Base-by-base conservation (phyloP, 108 stramenopile genomes). In the Parietichytrium sp. region DNA sequence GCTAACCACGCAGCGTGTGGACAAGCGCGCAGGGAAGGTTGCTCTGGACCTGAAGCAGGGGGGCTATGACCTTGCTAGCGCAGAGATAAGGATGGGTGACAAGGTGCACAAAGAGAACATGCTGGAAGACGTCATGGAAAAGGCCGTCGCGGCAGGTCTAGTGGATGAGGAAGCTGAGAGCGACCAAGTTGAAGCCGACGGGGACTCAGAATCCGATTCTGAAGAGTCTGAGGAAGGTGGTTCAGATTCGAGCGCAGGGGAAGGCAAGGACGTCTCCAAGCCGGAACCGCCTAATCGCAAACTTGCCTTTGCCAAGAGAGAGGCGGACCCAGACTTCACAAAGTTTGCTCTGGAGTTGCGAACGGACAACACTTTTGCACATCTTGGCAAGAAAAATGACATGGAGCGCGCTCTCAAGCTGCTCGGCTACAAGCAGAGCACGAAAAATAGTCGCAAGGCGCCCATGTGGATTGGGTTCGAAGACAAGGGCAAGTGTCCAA, bases 391-490 rank as follows among this genome's bases (percentile, higher is more conserved):
- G 3, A 72, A 72, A 42, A 72, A 72, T 20, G 61, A 72, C 25
- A 72, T 72, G 61, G 61, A 38, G 13, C 61, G 61, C 13, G 61
- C 61, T 7, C 61, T 72, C 3, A 72, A 72, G 61, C 20, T 20
- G 20, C 61, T 72, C 8, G 61, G 61, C 29, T 72, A 72, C 61
- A 72, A 72, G 42, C 61, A 72, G 61, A 45, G 38, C 61, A 38
- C 61, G 38, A 72, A 72, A 42, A 45, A 33, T n/a, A 72, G 61
- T 42, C 36, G 45, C 15, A 72, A 72, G 61, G 25, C 42, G 33
- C 61, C 61, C 0, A 33, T 72, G 23, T 45, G 36, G 20, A 15
- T 72, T 25, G 61, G 61, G 23, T 33, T 45, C 20, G 61, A 72
- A 45, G 45, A 27, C 61, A n/a, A n/a, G n/a, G n/a, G n/a, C n/a